Evolutionary conservation across 2,329 filamentous ascomycete genomes (phyloP).

Genomic region (Calonectria honghensis): DNA sequence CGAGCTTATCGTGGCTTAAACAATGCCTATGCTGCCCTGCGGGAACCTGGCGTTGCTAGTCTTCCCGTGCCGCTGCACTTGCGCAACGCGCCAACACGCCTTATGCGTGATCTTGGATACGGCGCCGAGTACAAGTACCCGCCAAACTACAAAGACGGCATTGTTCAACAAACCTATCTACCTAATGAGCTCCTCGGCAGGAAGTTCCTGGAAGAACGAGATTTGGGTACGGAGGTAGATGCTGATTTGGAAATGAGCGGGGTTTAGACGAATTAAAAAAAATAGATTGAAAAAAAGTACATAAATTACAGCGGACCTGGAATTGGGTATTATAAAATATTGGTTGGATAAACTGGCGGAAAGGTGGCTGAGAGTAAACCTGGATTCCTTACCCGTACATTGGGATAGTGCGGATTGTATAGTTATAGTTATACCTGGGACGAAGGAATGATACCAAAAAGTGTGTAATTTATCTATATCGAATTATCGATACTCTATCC

Average conservation of each 20-base stretch:
- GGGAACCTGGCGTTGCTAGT: conserved; percentile 88
- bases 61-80: conserved; percentile 91
- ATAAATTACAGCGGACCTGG: background rate
- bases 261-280: conserved; percentile 28
- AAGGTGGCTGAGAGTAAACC: conserved; percentile 38
- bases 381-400: conserved; percentile 30
- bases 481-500: conserved; percentile 11
- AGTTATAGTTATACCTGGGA: conserved; percentile 36
- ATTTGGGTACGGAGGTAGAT: conserved; percentile 88
- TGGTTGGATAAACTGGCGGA: conserved; percentile 37
- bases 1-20: conserved; percentile 88
- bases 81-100: conserved; percentile 90
- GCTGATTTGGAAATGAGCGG: conserved; percentile 73
- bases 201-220: conserved; percentile 84
- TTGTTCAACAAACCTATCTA: conserved; percentile 92
- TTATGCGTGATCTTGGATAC: conserved; percentile 96
- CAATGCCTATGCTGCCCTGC: conserved; percentile 85
- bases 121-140: conserved; percentile 98
- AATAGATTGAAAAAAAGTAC: conserved; percentile 16
- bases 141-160: conserved; percentile 89
- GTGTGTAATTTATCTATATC: conserved; percentile 38
- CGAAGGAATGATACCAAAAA: conserved; percentile 42
- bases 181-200: conserved; percentile 83
- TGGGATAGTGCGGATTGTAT: conserved; percentile 36
- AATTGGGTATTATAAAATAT: conserved; percentile 26